Percentiles rank a stretch among this genome's conserved stretches.
phyloP scores from a whole-genome alignment of 1,284 basidiomycete genomes.

The Naganishia albida region DNA sequence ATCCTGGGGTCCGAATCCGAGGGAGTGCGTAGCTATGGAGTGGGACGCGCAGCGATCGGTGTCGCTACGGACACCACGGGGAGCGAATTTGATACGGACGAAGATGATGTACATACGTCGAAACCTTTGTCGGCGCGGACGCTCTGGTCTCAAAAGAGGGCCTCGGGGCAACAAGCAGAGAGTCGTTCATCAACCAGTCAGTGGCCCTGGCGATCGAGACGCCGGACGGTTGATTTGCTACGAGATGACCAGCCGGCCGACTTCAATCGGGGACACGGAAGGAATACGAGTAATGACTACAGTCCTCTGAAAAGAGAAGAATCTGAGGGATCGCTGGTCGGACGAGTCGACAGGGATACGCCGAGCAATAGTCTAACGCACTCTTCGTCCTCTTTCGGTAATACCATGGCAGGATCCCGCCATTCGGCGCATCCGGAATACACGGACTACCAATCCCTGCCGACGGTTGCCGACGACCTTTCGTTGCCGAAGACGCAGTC shows the following conservation, averaged over 20 bases:
- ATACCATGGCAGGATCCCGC: constrained; percentile 1
- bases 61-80: constrained; percentile 3
- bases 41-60: not conserved
- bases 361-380: constrained; percentile 3
- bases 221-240: constrained; percentile 6
- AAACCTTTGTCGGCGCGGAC: constrained; percentile 9
- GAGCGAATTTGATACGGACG: constrained; percentile 24
- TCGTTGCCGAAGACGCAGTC: not conserved
- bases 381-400: constrained; percentile 9
- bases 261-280: constrained; percentile 2
- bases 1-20: constrained; percentile 15
- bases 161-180: not conserved
- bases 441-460: constrained; percentile 16
- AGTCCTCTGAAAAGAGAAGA: constrained; percentile 14
- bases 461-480: not conserved
- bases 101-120: constrained; percentile 4
- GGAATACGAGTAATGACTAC: constrained; percentile 13
- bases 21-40: not conserved
- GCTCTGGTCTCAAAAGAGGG: not conserved
- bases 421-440: constrained; percentile 7
- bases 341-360: not conserved
- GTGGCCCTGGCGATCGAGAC: constrained; percentile 24
- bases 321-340: constrained; percentile 2
- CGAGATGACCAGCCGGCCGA: not conserved
- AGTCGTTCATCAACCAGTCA: not conserved